A percentile compares a stretch with the other conserved stretches of the same genome.
phyloP scores from a whole-genome alignment of 148 eudicot genomes.

The Chenopodium berlandieri region DNA sequence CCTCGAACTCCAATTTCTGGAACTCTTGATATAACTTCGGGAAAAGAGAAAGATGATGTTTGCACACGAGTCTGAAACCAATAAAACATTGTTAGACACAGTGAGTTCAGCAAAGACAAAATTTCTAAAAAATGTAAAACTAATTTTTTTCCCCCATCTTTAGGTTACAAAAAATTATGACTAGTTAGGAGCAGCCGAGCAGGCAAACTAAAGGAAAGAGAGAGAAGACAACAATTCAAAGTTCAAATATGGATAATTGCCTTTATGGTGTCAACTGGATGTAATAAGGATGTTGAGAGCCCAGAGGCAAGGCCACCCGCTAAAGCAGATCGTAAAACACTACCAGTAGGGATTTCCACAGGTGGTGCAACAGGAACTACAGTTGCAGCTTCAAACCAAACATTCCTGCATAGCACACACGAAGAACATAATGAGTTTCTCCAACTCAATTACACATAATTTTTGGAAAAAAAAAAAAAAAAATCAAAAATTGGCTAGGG shows the following conservation, averaged over 20 bases:
- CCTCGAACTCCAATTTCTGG: slow-evolving; percentile 83
- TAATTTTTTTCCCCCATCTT: not conserved
- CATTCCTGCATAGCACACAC: slow-evolving; percentile 50
- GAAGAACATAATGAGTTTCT: not conserved
- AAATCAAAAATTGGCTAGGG: too few relatives aligned
- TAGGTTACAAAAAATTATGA: not conserved
- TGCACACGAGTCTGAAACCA: slow-evolving; percentile 81
- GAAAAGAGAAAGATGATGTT: slow-evolving; percentile 80
- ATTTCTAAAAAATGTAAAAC: not conserved
- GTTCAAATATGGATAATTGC: slow-evolving; percentile 31
- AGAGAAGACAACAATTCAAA: not conserved
- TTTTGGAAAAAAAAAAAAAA: too few relatives aligned
- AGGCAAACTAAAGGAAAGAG: not conserved
- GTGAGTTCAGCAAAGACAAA: not conserved
- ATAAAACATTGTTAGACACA: slow-evolving; percentile 19
- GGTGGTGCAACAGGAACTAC: slow-evolving; percentile 98
- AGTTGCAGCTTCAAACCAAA: slow-evolving; percentile 98
- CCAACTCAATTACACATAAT: not conserved
- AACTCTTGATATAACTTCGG: slow-evolving; percentile 76
- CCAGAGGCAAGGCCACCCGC: slow-evolving; percentile 94
- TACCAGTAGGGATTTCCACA: slow-evolving; percentile 74
- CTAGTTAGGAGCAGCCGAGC: not conserved
- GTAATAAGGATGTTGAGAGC: slow-evolving; percentile 77
- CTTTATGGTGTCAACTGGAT: slow-evolving; percentile 90
- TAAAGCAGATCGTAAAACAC: slow-evolving; percentile 82